These are phyloP conservation scores for Dimargaris xerosporica DNA, from an alignment of 192 early-diverging fungal genomes.

Conservation along the genomic window DNA sequence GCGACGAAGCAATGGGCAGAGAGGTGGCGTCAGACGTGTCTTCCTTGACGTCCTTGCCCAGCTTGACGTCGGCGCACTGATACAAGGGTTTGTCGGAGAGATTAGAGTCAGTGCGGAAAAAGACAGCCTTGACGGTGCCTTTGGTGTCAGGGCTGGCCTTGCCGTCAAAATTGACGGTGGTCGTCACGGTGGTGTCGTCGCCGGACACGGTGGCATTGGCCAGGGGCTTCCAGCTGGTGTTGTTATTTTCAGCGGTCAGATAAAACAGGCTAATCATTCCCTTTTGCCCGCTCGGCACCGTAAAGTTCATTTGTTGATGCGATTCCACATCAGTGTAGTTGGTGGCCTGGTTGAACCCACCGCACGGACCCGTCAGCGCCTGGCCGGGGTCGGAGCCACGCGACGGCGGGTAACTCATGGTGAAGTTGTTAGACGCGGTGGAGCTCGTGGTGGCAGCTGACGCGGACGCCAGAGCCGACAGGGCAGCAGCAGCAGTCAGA, in stretches of 20 bases:
- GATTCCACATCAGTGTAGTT: neutral
- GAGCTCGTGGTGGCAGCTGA: neutral
- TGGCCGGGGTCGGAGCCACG: slow-evolving; percentile 5
- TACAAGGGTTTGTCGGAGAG: neutral
- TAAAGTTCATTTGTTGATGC: neutral
- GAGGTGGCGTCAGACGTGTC: too few species aligned
- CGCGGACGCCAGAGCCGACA: neutral
- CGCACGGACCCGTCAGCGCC: neutral
- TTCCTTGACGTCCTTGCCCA: too few species aligned
- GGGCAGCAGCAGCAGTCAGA: too few species aligned
- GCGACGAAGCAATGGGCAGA: too few species aligned
- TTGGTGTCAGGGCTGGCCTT: neutral
- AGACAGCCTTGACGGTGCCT: slow-evolving; percentile 3
- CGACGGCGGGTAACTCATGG: neutral
- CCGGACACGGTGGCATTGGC: slow-evolving; percentile 10
- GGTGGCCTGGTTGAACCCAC: slow-evolving; percentile 4
- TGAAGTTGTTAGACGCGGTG: neutral
- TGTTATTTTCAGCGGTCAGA: neutral
- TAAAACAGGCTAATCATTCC: slow-evolving; percentile 1
- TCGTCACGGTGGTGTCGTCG: neutral
- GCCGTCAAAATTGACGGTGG: neutral
- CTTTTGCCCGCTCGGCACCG: neutral
- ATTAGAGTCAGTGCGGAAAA: neutral
- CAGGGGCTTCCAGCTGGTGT: neutral
- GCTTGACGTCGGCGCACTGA: slow-evolving; percentile 10